phyloP scores from a whole-genome alignment of 2,329 filamentous ascomycete genomes.

The Diaporthe eres region DNA sequence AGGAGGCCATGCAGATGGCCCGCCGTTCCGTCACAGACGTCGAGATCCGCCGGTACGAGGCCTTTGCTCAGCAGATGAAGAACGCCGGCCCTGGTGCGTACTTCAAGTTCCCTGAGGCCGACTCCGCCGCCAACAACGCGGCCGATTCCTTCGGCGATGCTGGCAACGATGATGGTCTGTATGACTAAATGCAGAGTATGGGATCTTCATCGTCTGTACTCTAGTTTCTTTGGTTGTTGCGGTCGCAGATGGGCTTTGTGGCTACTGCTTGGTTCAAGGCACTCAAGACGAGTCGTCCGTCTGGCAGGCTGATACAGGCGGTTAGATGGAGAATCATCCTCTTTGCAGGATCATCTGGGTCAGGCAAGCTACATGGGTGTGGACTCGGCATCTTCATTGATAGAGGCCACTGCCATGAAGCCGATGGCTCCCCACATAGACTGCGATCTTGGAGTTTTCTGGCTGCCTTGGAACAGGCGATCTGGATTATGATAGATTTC shows the following conservation, averaged over 20 bases:
- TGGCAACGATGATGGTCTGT: constrained; percentile 96
- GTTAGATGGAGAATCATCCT: constrained; percentile 11
- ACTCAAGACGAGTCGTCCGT: constrained; percentile 1
- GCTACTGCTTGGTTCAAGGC: constrained; percentile 14
- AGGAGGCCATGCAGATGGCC: constrained; percentile 97
- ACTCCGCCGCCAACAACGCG: constrained; percentile 77
- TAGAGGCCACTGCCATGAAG: constrained; percentile 22
- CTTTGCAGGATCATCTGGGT: constrained; percentile 32
- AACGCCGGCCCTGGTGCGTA: constrained; percentile 94
- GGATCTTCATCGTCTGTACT: constrained; percentile 57
- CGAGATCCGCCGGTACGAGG: constrained; percentile 98
- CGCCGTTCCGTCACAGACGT: constrained; percentile 95
- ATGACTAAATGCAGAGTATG: constrained; percentile 76
- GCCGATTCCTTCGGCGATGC: constrained; percentile 82
- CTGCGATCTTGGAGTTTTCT: constrained; percentile 43
- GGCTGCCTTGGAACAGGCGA: constrained; percentile 42
- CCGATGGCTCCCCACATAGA: constrained; percentile 38
- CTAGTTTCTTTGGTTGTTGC: constrained; percentile 54
- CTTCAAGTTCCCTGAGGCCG: constrained; percentile 90
- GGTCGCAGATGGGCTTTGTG: constrained; percentile 2
- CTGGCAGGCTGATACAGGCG: constrained; percentile 6
- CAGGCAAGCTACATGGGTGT: constrained; percentile 15
- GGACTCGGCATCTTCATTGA: constrained; percentile 26
- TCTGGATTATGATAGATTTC: constrained; percentile 44
- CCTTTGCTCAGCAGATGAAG: constrained; percentile 99